Evolutionary conservation across 495 filamentous ascomycete genomes (phyloP).

Genomic region (Bacidia rubella): DNA sequence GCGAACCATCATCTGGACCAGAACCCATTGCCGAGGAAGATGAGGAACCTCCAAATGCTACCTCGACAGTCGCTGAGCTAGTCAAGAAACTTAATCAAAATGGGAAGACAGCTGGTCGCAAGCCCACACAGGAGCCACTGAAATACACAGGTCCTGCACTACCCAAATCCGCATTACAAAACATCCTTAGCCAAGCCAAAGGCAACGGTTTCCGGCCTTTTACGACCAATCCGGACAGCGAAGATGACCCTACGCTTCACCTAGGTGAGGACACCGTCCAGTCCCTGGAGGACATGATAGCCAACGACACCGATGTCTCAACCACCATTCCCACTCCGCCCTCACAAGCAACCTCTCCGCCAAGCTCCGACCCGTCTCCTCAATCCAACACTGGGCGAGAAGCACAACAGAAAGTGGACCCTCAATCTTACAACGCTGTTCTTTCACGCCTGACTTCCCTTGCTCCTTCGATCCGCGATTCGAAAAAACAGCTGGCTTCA

Average conservation of each 20-base stretch:
- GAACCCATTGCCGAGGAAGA: conserved; percentile 10
- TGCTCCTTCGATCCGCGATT: conserved; percentile 47
- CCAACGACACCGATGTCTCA: conserved; percentile 21
- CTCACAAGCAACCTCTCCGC: neutral
- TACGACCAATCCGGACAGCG: conserved; percentile 2
- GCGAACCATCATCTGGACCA: conserved; percentile 11
- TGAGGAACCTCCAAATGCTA: conserved; percentile 8
- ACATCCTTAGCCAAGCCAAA: conserved; percentile 40
- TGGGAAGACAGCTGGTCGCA: conserved; percentile 2
- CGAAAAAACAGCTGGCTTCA: conserved; percentile 50
- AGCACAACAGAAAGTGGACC: conserved; percentile 2
- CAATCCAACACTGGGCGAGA: conserved; percentile 7
- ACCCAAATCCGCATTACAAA: conserved; percentile 37
- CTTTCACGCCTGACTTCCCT: conserved; percentile 47
- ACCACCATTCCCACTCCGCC: conserved; percentile 7
- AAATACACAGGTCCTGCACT: conserved; percentile 26
- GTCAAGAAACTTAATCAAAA: conserved; percentile 16
- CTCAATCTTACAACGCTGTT: conserved; percentile 33
- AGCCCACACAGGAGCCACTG: conserved; percentile 10
- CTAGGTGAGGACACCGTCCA: conserved; percentile 49
- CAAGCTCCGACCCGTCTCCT: conserved; percentile 7
- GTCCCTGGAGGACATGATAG: conserved; percentile 44
- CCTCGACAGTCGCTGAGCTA: conserved; percentile 12
- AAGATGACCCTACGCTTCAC: conserved; percentile 29
- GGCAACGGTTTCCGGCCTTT: conserved; percentile 10